Evolutionary conservation across 352 stramenopile species (phyloP).

Genomic region (Elongisporangium undulatum): DNA sequence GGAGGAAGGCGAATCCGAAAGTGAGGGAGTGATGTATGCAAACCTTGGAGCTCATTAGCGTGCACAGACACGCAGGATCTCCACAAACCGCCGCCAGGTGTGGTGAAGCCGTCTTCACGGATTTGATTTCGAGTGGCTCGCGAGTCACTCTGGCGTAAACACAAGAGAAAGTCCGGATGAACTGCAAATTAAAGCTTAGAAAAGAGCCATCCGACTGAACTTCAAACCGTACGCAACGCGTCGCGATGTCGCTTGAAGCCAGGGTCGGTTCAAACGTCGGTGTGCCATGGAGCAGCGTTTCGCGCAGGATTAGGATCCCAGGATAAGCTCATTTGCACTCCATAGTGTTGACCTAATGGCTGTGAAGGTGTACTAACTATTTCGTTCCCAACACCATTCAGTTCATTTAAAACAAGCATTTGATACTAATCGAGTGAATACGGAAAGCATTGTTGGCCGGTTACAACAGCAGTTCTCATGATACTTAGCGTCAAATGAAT

Average conservation of each 20-base stretch:
- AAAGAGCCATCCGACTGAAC: neutral
- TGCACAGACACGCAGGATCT: neutral
- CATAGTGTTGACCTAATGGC: too few relatives aligned
- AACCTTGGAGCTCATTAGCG: neutral
- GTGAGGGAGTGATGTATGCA: neutral
- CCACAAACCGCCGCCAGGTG: neutral
- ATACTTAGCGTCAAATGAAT: too few relatives aligned
- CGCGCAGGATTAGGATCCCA: neutral
- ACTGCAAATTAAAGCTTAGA: neutral
- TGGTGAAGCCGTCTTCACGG: neutral
- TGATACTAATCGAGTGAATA: too few relatives aligned
- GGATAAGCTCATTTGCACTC: too few relatives aligned
- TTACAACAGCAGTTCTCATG: neutral
- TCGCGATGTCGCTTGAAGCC: neutral
- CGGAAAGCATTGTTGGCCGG: too few relatives aligned
- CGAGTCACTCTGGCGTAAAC: neutral
- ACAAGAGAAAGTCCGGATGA: neutral
- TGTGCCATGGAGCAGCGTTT: neutral
- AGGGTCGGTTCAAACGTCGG: neutral
- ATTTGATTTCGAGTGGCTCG: neutral
- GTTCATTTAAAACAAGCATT: too few relatives aligned
- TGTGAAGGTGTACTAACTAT: too few relatives aligned
- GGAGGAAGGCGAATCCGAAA: neutral
- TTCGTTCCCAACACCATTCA: too few relatives aligned
- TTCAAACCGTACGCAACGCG: neutral